Evolutionary conservation across 306 rosid species (phyloP).

Genomic region (Cicer pinnatifidum): DNA sequence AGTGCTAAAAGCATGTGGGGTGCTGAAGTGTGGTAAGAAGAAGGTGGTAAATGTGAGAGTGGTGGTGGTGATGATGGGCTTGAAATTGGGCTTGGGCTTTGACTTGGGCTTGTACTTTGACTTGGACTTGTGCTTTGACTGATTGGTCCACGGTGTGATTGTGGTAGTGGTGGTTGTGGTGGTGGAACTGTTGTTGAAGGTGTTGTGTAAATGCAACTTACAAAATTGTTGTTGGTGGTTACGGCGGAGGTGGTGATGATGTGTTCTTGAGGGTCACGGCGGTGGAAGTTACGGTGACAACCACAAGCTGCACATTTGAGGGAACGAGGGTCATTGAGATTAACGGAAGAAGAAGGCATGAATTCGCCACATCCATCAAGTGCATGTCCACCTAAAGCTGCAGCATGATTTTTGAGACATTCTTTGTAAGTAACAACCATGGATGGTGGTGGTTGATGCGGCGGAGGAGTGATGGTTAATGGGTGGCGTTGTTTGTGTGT

Average conservation of each 20-base stretch:
- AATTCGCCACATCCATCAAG: constrained; percentile 95
- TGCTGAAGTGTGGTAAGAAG: constrained; percentile 60
- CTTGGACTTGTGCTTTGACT: constrained; percentile 64
- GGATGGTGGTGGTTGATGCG: constrained; percentile 14
- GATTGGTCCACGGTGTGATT: constrained; percentile 45
- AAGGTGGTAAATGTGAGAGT: constrained; percentile 73
- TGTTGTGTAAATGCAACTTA: constrained; percentile 44
- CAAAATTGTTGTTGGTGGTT: constrained; percentile 56
- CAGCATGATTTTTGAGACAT: constrained; percentile 93
- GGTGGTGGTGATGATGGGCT: constrained; percentile 82
- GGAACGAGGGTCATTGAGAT: constrained; percentile 65
- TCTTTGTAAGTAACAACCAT: constrained; percentile 61
- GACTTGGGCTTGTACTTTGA: constrained; percentile 49
- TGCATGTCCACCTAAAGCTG: constrained; percentile 79
- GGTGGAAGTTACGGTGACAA: constrained; percentile 97
- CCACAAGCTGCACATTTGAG: constrained; percentile 92
- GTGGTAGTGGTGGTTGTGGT: constrained; percentile 44
- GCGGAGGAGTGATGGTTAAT: constrained; percentile 27
- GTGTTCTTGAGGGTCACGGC: constrained; percentile 62
- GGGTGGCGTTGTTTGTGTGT: constrained; percentile 58
- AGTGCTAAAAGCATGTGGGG: constrained; percentile 72
- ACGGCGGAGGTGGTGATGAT: constrained; percentile 20
- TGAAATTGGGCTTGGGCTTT: constrained; percentile 58
- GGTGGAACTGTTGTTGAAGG: constrained; percentile 45
- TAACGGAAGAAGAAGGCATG: constrained; percentile 60